phyloP scores from a whole-genome alignment of 2,329 filamentous ascomycete species.

The Pseudocercospora fijiensis region DNA sequence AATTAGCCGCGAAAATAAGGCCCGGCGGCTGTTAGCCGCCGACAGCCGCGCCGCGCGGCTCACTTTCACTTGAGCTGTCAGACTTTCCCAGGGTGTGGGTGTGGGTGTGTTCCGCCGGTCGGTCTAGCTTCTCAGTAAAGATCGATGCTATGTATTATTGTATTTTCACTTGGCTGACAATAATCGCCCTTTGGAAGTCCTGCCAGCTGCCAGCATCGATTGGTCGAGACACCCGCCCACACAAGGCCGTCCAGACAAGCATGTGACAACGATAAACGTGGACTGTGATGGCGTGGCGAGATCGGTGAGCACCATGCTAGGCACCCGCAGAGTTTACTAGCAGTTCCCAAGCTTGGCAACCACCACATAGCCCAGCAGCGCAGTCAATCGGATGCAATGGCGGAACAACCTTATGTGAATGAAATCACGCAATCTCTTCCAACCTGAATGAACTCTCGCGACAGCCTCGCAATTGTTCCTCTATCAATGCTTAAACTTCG shows the following conservation, averaged over 20 bases:
- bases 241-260: not conserved
- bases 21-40: not conserved
- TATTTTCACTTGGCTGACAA: not conserved
- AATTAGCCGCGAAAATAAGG: not conserved
- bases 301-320: not conserved
- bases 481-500: no score
- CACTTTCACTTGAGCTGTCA: not conserved
- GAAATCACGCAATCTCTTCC: not conserved
- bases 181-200: not conserved
- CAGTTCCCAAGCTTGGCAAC: not conserved
- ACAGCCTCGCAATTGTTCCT: not conserved
- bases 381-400: not conserved
- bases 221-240: not conserved
- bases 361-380: not conserved
- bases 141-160: not conserved
- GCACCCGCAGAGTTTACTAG: not conserved
- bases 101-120: not conserved
- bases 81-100: slow-evolving; percentile 1
- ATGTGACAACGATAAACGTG: not conserved
- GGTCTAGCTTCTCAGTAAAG: not conserved
- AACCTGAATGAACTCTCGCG: not conserved
- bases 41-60: not conserved
- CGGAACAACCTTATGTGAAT: not conserved
- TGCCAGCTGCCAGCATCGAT: not conserved
- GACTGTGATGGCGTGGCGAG: not conserved